A percentile compares a stretch with the other conserved stretches of the same genome.
phyloP scores from a whole-genome alignment of 164 flowering plant genomes.

The Vitis cinerea region DNA sequence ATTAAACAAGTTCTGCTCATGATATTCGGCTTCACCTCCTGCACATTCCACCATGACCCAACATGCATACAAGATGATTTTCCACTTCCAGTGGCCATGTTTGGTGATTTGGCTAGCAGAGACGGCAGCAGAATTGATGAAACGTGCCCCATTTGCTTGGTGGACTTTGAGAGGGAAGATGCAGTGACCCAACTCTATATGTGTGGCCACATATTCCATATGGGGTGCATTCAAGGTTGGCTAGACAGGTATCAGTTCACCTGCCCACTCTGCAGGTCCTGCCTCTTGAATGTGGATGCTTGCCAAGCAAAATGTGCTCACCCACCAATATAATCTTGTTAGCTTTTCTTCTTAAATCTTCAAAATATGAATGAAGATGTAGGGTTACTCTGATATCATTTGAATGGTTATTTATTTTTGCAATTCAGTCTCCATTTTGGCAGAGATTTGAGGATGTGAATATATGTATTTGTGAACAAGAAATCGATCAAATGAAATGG shows the following conservation, averaged over 20 bases:
- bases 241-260: conserved; percentile 40
- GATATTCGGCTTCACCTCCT: conserved; percentile 2
- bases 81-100: conserved; percentile 21
- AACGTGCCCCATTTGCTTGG: conserved; percentile 52
- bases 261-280: conserved; percentile 55
- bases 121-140: conserved; percentile 10
- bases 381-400: too few species aligned
- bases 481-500: too few species aligned
- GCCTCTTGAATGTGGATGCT: conserved; percentile 9
- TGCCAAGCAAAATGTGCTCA: too few species aligned
- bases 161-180: conserved; percentile 45
- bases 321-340: background rate
- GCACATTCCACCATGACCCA: background rate
- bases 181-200: conserved; percentile 37
- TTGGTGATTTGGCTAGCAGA: conserved; percentile 19
- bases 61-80: too few species aligned
- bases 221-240: conserved; percentile 49
- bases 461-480: too few species aligned
- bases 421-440: too few species aligned
- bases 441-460: too few species aligned
- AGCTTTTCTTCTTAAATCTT: too few species aligned
- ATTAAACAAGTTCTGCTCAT: conserved; percentile 16
- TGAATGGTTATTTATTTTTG: too few species aligned
- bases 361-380: too few species aligned
- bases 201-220: conserved; percentile 57